Evolutionary conservation across 2,329 filamentous ascomycete species (phyloP), one percentile per base, ranked within the genome.

Genomic region (Botrytis sinoallii): DNA sequence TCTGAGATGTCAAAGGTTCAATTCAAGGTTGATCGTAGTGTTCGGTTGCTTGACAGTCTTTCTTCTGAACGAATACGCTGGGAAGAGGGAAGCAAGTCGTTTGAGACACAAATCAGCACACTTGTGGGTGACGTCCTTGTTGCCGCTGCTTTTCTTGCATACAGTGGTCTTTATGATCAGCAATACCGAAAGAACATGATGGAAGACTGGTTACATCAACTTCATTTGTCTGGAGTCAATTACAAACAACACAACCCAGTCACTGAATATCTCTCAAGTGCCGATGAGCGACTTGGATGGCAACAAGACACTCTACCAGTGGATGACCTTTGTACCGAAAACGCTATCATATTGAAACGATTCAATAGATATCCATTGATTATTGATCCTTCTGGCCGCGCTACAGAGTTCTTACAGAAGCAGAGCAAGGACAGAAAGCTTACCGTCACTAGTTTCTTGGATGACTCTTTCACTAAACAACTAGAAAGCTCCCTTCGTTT

Each of bases 341-440:
- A 99, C 80, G 96, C 97, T 63, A 98, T 99, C 80, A 92, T 99
- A 77, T 89, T 99, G 75, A 94, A 98, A 86, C 91, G 96, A 74
- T 99, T 98, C 90, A 99, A 99, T 85, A 90, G 96, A 76, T 99
- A 99, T 82, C 96, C 97, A 63, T 89, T 99, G 75, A 98, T 99
- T 83, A 97, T 99, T 82, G 96, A 99, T 83, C 97, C 97, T 1
- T 98, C 96, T 22, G 96, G 96, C 60, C 90, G 96, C 77, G 94
- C 95, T 35, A 96, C 94, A 0, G 96, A 99, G 79, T 99, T 98
- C 85, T 83, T 99, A 80, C 93, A 97, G 83, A 95, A 95, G 80
- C 94, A 98, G 84, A 96, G 92, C 87, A 95, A 95, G 81, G 94
- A 97, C 71, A 91, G 95, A 73, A 93, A 95, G 70, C 89, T 99